phyloP scores from a whole-genome alignment of 2,329 filamentous ascomycete species.

The Ophiocordyceps camponoti-rufipedis region DNA sequence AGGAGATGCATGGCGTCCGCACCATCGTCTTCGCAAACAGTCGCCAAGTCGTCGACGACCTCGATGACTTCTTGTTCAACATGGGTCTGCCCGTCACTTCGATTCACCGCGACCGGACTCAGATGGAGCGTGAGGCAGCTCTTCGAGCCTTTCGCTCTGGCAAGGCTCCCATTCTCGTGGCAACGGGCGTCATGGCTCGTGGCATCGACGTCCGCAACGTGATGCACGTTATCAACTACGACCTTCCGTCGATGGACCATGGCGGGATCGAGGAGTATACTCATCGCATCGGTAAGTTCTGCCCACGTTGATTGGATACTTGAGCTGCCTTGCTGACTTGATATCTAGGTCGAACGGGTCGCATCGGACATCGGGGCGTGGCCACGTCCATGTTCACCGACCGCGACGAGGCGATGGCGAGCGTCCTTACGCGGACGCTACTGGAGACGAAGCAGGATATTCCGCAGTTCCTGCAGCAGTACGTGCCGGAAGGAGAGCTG shows the following conservation, averaged over 20 bases:
- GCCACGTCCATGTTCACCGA: slow-evolving; percentile 84
- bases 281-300: slow-evolving; percentile 67
- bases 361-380: slow-evolving; percentile 72
- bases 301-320: background rate
- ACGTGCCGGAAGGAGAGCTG: slow-evolving; percentile 37
- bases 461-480: slow-evolving; percentile 61
- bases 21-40: slow-evolving; percentile 85
- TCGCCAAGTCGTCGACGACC: slow-evolving; percentile 57
- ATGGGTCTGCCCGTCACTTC: slow-evolving; percentile 64
- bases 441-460: slow-evolving; percentile 62
- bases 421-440: slow-evolving; percentile 61
- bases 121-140: slow-evolving; percentile 80
- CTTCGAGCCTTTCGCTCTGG: slow-evolving; percentile 71
- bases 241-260: slow-evolving; percentile 54
- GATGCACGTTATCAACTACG: slow-evolving; percentile 84
- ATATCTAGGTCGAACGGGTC: slow-evolving; percentile 65
- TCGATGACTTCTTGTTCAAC: slow-evolving; percentile 83
- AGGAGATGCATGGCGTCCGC: slow-evolving; percentile 50
- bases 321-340: background rate
- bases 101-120: slow-evolving; percentile 74
- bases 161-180: slow-evolving; percentile 59
- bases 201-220: slow-evolving; percentile 80
- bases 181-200: slow-evolving; percentile 73
- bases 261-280: slow-evolving; percentile 90
- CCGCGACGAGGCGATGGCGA: slow-evolving; percentile 52